phyloP scores from a whole-genome alignment of 805 yeast species.

The Candida khao-thaluensis region DNA sequence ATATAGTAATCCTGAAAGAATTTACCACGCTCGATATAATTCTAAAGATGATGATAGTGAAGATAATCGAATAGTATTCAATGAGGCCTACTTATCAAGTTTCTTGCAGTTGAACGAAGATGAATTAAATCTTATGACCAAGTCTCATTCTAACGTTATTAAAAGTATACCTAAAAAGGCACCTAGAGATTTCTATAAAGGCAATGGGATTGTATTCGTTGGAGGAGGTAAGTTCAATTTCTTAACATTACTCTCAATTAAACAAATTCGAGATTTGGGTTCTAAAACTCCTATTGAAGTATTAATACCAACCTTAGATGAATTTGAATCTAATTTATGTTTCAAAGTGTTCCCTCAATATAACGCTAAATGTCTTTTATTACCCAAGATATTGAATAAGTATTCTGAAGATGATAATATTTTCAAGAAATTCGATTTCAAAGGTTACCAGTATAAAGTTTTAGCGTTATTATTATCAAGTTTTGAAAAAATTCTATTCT shows the following conservation, averaged over 20 bases:
- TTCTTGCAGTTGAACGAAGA: slow-evolving; percentile 46
- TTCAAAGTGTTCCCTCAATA: slow-evolving; percentile 36
- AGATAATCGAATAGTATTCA: slow-evolving; percentile 34
- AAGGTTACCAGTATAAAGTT: slow-evolving; percentile 45
- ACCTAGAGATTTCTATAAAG: slow-evolving; percentile 35
- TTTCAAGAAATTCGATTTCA: slow-evolving; percentile 34
- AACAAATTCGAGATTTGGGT: slow-evolving; percentile 63
- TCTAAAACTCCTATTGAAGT: slow-evolving; percentile 78
- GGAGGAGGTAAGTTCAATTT: slow-evolving; percentile 82
- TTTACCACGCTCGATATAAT: slow-evolving; percentile 54
- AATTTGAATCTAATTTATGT: slow-evolving; percentile 65
- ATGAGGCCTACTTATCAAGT: slow-evolving; percentile 51
- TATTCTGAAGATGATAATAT: slow-evolving; percentile 18
- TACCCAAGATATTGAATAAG: slow-evolving; percentile 29
- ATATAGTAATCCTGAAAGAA: slow-evolving; percentile 47
- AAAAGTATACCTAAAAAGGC: slow-evolving; percentile 42
- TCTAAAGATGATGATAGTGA: slow-evolving; percentile 28
- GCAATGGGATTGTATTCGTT: slow-evolving; percentile 64
- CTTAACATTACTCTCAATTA: slow-evolving; percentile 63
- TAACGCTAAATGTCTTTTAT: slow-evolving; percentile 38
- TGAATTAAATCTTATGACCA: slow-evolving; percentile 45
- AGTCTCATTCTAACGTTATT: slow-evolving; percentile 49
- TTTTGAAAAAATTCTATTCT: slow-evolving; percentile 66
- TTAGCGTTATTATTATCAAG: slow-evolving; percentile 43
- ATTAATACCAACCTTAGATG: slow-evolving; percentile 66